These are phyloP conservation scores for Calonectria pteridis DNA, from an alignment of 2,329 filamentous ascomycete species.

Conservation along the genomic window DNA sequence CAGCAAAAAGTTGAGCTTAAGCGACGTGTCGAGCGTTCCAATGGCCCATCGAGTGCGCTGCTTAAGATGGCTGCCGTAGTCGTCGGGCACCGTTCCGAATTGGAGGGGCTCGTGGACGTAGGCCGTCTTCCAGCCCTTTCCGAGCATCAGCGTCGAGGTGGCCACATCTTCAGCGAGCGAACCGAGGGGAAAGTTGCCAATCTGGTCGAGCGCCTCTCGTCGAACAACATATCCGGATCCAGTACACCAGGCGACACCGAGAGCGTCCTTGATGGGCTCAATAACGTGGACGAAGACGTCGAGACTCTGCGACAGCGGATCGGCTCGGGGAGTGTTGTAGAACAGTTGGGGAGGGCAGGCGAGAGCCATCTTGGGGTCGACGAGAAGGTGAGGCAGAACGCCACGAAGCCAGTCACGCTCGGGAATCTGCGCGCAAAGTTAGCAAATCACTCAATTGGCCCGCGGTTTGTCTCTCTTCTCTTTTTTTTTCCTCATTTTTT, in stretches of 20 bases:
- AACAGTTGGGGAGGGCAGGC: constrained; percentile 73
- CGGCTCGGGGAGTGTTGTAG: constrained; percentile 71
- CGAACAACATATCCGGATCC: constrained; percentile 73
- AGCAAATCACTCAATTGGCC: not conserved
- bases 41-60: constrained; percentile 69
- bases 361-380: constrained; percentile 68
- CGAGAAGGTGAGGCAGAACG: constrained; percentile 69
- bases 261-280: constrained; percentile 63
- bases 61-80: constrained; percentile 67
- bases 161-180: constrained; percentile 72
- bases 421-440: constrained; percentile 60
- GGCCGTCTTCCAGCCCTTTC: constrained; percentile 72
- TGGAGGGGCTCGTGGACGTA: constrained; percentile 71
- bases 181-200: constrained; percentile 72
- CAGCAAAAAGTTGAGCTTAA: constrained; percentile 71
- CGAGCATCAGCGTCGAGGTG: constrained; percentile 70
- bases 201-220: constrained; percentile 69
- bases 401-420: constrained; percentile 71
- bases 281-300: constrained; percentile 69
- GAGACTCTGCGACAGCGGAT: constrained; percentile 69
- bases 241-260: constrained; percentile 72
- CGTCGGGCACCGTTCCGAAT: constrained; percentile 70
- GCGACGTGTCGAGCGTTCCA: constrained; percentile 68
- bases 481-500: not conserved
- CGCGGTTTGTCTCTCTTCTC: not conserved